Evolutionary conservation across 2,329 filamentous ascomycete genomes (phyloP).

Genomic region (Fusarium kyushuense): DNA sequence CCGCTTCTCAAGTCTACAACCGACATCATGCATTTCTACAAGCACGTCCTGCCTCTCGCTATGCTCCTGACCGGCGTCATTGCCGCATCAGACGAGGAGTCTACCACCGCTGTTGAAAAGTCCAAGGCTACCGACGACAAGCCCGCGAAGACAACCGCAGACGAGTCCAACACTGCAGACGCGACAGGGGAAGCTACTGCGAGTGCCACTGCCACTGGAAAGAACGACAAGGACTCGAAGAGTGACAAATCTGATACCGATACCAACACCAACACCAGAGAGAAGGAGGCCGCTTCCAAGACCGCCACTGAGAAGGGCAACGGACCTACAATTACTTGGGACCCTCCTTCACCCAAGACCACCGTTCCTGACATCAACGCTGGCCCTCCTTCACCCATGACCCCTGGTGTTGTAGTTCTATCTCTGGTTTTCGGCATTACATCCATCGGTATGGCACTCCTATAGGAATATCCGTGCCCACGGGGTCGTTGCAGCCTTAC

Average conservation of each 20-base stretch:
- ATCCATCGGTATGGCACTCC: constrained; percentile 42
- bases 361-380: constrained; percentile 44
- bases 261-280: constrained; percentile 16
- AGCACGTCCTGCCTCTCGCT: constrained; percentile 45
- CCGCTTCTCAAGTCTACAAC: constrained; percentile 1
- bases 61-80: constrained; percentile 43
- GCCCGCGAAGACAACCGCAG: constrained; percentile 27
- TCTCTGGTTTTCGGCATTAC: constrained; percentile 45
- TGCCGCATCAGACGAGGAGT: constrained; percentile 29
- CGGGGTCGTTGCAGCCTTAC: neutral
- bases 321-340: constrained; percentile 39
- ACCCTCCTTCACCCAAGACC: constrained; percentile 36
- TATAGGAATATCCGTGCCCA: constrained; percentile 1
- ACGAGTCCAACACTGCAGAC: constrained; percentile 36
- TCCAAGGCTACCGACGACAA: constrained; percentile 35
- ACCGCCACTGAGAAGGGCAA: constrained; percentile 7
- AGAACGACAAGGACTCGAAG: constrained; percentile 17
- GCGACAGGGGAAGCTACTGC: constrained; percentile 26
- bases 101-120: constrained; percentile 30
- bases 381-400: constrained; percentile 31
- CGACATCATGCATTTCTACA: constrained; percentile 45
- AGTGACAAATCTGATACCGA: constrained; percentile 16
- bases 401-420: constrained; percentile 41
- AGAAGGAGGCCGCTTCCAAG: constrained; percentile 27
- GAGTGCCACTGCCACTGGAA: constrained; percentile 28